Conservation (phyloP, 805 yeast species). For the Priceomyces haplophilus region DNA sequence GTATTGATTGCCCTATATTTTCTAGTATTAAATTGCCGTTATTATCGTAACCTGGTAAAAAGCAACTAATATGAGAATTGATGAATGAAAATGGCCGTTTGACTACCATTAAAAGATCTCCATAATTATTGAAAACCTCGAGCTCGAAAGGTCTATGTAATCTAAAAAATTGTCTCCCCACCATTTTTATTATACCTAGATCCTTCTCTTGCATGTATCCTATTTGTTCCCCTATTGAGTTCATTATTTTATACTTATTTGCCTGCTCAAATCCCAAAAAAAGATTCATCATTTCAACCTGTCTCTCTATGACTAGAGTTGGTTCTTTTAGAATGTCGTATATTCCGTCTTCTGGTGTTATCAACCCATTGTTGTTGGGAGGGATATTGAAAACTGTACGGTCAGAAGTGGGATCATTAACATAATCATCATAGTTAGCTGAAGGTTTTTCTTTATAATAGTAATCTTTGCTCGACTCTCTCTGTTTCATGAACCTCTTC, state of each 20-base stretch:
- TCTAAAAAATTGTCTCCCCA: slow-evolving; percentile 80
- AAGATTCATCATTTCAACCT: slow-evolving; percentile 83
- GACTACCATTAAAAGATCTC: slow-evolving; percentile 60
- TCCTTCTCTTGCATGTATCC: slow-evolving; percentile 86
- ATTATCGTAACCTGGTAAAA: slow-evolving; percentile 51
- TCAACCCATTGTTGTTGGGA: slow-evolving; percentile 48
- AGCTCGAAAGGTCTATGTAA: slow-evolving; percentile 84
- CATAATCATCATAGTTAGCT: slow-evolving; percentile 16
- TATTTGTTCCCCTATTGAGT: slow-evolving; percentile 66
- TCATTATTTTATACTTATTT: slow-evolving; percentile 71
- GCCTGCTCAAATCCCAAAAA: slow-evolving; percentile 91
- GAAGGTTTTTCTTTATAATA: slow-evolving; percentile 31
- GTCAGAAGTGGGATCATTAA: slow-evolving; percentile 26
- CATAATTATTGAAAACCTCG: slow-evolving; percentile 64
- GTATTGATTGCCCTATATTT: slow-evolving; percentile 79
- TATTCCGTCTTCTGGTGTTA: slow-evolving; percentile 57
- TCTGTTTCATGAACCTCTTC: slow-evolving; percentile 14
- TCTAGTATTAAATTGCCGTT: slow-evolving; percentile 39
- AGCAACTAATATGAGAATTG: slow-evolving; percentile 80
- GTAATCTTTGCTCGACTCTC: slow-evolving; percentile 10
- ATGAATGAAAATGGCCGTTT: slow-evolving; percentile 83
- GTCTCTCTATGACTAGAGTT: slow-evolving; percentile 80
- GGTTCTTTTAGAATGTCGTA: slow-evolving; percentile 70
- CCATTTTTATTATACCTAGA: slow-evolving; percentile 58
- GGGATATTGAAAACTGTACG: slow-evolving; percentile 33